phyloP scores from a whole-genome alignment of 345 rosid genomes.

The Populus alba region DNA sequence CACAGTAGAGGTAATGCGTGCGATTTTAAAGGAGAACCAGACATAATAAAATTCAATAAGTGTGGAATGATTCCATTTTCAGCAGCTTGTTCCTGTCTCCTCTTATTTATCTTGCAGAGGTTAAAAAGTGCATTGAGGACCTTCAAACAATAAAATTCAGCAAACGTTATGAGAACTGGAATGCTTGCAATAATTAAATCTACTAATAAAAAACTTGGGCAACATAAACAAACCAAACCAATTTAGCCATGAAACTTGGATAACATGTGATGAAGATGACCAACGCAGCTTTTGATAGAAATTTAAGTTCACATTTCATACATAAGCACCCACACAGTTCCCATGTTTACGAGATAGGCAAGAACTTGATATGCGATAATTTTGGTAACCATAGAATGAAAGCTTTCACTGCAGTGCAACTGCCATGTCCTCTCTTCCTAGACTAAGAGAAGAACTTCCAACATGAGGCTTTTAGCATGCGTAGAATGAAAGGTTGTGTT shows the following conservation, averaged over 20 bases:
- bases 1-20: conserved; percentile 87
- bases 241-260: background rate
- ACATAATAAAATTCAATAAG: conserved; percentile 77
- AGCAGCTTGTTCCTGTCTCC: conserved; percentile 99
- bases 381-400: background rate
- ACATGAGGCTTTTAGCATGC: background rate
- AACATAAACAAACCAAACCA: background rate
- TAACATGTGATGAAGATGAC: background rate
- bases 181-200: background rate
- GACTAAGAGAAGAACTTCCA: background rate
- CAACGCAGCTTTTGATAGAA: background rate
- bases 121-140: conserved; percentile 94
- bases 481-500: background rate
- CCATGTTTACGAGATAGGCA: background rate
- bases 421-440: background rate
- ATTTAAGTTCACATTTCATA: background rate
- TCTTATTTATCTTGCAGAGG: conserved; percentile 97
- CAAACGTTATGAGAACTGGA: background rate
- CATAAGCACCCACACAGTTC: background rate
- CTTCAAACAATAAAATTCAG: conserved; percentile 37
- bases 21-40: conserved; percentile 74
- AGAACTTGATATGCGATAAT: background rate
- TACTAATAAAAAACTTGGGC: background rate
- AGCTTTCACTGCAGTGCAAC: background rate
- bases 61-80: conserved; percentile 99